These are phyloP conservation scores for Peronospora farinosa DNA, from an alignment of 352 stramenopile genomes.

Conservation along the genomic window DNA sequence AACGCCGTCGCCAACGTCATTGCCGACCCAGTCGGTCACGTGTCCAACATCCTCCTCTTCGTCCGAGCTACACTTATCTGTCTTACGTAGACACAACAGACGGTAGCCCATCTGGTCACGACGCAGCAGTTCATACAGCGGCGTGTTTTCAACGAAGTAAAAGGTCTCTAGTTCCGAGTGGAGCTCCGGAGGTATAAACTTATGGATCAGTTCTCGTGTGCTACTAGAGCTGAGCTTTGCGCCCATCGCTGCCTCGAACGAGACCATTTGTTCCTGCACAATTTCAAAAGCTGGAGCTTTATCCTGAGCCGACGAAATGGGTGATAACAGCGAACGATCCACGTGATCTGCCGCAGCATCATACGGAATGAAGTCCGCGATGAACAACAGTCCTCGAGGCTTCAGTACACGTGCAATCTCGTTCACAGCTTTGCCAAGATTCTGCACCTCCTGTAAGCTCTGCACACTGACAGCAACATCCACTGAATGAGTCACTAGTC, in stretches of 20 bases:
- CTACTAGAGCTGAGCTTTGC: slow-evolving; percentile 35
- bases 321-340: slow-evolving; percentile 34
- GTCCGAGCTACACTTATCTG: slow-evolving; percentile 20
- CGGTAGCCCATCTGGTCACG: slow-evolving; percentile 47
- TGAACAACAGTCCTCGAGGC: slow-evolving; percentile 48
- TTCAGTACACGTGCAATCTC: slow-evolving; percentile 60
- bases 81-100: slow-evolving; percentile 44
- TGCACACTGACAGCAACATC: slow-evolving; percentile 54
- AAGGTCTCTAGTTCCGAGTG: slow-evolving; percentile 48
- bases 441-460: slow-evolving; percentile 58
- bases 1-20: slow-evolving; percentile 4
- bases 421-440: slow-evolving; percentile 34
- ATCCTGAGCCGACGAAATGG: slow-evolving; percentile 27
- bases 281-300: slow-evolving; percentile 35
- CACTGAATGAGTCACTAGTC: slow-evolving; percentile 43
- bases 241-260: slow-evolving; percentile 37
- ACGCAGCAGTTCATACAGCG: slow-evolving; percentile 39
- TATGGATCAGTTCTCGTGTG: slow-evolving; percentile 32
- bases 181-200: slow-evolving; percentile 40
- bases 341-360: slow-evolving; percentile 34
- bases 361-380: slow-evolving; percentile 64
- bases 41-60: slow-evolving; percentile 34
- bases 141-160: slow-evolving; percentile 47
- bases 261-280: slow-evolving; percentile 42
- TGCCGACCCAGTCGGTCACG: slow-evolving; percentile 14